phyloP scores from a whole-genome alignment of 768 basidiomycete species.

The Boletus rubropictus region DNA sequence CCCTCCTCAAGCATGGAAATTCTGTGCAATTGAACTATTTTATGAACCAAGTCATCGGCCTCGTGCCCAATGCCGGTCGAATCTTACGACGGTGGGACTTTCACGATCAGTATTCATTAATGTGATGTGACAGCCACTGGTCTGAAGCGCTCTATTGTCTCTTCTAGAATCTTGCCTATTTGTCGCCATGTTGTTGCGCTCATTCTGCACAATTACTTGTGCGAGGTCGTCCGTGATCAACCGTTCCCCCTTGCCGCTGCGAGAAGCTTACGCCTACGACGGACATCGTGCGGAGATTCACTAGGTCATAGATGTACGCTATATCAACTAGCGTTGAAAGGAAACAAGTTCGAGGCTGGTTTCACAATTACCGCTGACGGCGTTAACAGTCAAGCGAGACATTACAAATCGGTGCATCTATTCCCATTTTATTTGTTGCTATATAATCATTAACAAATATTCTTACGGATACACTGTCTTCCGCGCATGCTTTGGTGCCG shows the following conservation, averaged over 20 bases:
- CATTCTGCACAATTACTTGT: conserved; percentile 17
- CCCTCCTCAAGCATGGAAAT: neutral
- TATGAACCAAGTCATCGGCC: conserved; percentile 12
- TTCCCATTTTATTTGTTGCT: neutral
- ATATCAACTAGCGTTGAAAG: conserved; percentile 14
- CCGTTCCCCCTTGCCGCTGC: conserved; percentile 9
- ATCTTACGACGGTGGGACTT: conserved; percentile 21
- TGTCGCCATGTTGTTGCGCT: conserved; percentile 13
- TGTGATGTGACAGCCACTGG: conserved; percentile 7
- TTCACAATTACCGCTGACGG: conserved; percentile 26
- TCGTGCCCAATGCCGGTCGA: conserved; percentile 21
- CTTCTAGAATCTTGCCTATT: conserved; percentile 20
- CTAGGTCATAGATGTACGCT: conserved; percentile 17
- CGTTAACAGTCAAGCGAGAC: conserved; percentile 15
- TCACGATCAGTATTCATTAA: conserved; percentile 16
- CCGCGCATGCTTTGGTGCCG: conserved; percentile 19
- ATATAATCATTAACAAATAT: neutral
- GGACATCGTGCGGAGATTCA: conserved; percentile 27
- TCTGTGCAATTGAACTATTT: conserved; percentile 1
- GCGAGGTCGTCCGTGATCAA: conserved; percentile 18
- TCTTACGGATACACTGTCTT: conserved; percentile 21
- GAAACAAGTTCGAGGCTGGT: conserved; percentile 9
- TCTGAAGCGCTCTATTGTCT: conserved; percentile 13
- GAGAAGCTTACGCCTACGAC: conserved; percentile 20
- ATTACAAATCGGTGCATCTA: conserved; percentile 16